phyloP scores from a whole-genome alignment of 176 grass and related monocot genomes.

The Juncus effusus region DNA sequence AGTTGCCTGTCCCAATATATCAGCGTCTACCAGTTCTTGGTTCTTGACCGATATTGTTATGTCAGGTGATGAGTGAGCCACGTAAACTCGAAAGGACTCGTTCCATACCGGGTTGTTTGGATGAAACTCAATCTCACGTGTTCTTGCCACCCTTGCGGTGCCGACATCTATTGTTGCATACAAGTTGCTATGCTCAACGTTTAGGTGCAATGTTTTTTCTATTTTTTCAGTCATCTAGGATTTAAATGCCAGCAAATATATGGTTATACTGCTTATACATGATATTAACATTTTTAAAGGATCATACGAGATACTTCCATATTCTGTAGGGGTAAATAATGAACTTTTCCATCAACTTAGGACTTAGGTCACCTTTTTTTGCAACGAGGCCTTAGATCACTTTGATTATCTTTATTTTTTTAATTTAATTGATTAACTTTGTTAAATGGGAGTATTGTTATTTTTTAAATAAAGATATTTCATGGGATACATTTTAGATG shows the following conservation, averaged over 20 bases:
- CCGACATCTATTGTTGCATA: slow-evolving; percentile 73
- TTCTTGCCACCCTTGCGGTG: slow-evolving; percentile 53
- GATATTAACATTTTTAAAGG: too few species aligned
- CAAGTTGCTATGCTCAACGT: slow-evolving; percentile 42
- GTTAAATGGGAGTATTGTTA: too few species aligned
- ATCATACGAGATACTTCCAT: too few species aligned
- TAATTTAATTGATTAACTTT: too few species aligned
- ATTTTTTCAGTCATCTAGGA: slow-evolving; percentile 46
- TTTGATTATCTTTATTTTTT: too few species aligned
- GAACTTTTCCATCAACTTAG: too few species aligned
- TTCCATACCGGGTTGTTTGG: slow-evolving; percentile 58
- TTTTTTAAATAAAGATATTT: too few species aligned
- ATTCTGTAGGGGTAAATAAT: background rate
- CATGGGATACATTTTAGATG: too few species aligned
- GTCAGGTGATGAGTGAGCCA: slow-evolving; percentile 38
- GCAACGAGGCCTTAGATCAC: too few species aligned
- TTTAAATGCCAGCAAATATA: background rate
- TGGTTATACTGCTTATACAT: too few species aligned
- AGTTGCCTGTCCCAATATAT: slow-evolving; percentile 39
- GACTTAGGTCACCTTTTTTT: too few species aligned
- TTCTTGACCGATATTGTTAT: slow-evolving; percentile 59
- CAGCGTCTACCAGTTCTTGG: slow-evolving; percentile 50
- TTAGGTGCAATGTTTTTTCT: slow-evolving; percentile 39
- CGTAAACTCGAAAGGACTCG: slow-evolving; percentile 79
- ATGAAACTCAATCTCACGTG: slow-evolving; percentile 58